Conservation (phyloP, 2,329 filamentous ascomycete genomes). For the Lasiodiplodia citricola region DNA sequence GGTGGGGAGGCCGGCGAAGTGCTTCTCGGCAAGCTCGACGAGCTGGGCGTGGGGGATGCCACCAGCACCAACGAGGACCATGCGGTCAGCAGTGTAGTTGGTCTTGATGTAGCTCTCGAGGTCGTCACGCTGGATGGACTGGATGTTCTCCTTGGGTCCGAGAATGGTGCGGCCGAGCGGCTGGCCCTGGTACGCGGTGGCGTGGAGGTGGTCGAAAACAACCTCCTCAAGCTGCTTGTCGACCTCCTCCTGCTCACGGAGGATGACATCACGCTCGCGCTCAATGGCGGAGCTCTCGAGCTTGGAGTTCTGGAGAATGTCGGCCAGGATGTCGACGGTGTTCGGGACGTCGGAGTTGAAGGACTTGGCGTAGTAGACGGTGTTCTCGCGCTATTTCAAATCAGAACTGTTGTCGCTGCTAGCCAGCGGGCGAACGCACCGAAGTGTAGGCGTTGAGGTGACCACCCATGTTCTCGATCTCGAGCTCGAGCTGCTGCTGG, state of each 20-base stretch:
- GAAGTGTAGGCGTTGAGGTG: conserved; percentile 99
- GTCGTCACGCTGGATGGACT: conserved; percentile 90
- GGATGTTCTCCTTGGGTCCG: conserved; percentile 97
- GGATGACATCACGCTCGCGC: conserved; percentile 97
- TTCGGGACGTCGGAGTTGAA: conserved; percentile 98
- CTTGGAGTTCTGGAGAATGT: conserved; percentile 99
- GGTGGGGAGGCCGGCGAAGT: conserved; percentile 82
- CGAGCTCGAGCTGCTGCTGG: conserved; percentile 96
- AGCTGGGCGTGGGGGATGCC: conserved; percentile 93
- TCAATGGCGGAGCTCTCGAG: conserved; percentile 92
- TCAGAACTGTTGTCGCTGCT: conserved; percentile 15
- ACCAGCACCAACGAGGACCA: conserved; percentile 96
- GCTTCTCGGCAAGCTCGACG: conserved; percentile 93
- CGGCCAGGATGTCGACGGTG: conserved; percentile 96
- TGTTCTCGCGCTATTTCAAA: conserved; percentile 80
- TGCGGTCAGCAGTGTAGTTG: conserved; percentile 99
- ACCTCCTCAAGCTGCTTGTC: conserved; percentile 99
- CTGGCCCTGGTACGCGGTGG: conserved; percentile 96
- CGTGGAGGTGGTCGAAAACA: conserved; percentile 98
- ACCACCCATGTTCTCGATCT: conserved; percentile 99
- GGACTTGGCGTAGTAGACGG: conserved; percentile 99
- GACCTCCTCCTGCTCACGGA: conserved; percentile 98
- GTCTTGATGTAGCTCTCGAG: conserved; percentile 96
- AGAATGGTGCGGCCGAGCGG: conserved; percentile 97
- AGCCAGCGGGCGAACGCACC: conserved; percentile 61